These are phyloP conservation scores for Colletotrichum caudatum DNA, from an alignment of 2,329 filamentous ascomycete genomes.

Conservation along the genomic window DNA sequence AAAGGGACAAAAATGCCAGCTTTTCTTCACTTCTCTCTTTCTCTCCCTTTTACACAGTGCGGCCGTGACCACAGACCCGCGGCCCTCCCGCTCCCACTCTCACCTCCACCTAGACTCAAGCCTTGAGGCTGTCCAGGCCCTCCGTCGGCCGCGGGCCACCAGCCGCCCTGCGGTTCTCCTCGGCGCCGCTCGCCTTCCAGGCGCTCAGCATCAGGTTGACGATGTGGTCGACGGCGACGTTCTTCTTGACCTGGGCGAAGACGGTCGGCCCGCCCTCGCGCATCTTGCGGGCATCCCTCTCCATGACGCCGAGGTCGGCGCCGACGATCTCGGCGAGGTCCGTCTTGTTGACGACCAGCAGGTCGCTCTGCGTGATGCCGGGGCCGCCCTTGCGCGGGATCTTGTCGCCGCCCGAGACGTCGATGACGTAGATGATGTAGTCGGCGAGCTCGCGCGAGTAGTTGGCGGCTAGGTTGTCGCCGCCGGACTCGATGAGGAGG, in stretches of 20 bases:
- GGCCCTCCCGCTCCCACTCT: slow-evolving; percentile 22
- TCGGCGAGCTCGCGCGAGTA: slow-evolving; percentile 95
- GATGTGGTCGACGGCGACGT: slow-evolving; percentile 86
- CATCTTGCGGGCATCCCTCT: slow-evolving; percentile 93
- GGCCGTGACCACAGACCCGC: not conserved
- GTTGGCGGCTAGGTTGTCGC: slow-evolving; percentile 97
- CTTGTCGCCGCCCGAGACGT: slow-evolving; percentile 96
- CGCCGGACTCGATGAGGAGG: slow-evolving; percentile 93
- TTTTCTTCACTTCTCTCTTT: slow-evolving; percentile 2
- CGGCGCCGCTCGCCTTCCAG: slow-evolving; percentile 91
- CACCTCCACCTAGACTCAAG: slow-evolving; percentile 21
- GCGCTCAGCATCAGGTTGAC: slow-evolving; percentile 89
- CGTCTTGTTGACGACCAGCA: slow-evolving; percentile 97
- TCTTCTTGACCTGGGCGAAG: slow-evolving; percentile 97
- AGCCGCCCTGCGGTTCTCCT: slow-evolving; percentile 64
- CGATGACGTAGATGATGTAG: slow-evolving; percentile 98
- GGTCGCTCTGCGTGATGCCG: slow-evolving; percentile 94
- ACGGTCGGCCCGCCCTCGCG: slow-evolving; percentile 94
- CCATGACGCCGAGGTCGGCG: slow-evolving; percentile 93
- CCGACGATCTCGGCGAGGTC: slow-evolving; percentile 92
- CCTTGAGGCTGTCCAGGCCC: slow-evolving; percentile 62
- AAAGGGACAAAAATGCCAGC: slow-evolving; percentile 4
- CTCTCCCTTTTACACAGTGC: not conserved
- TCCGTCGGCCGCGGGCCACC: slow-evolving; percentile 70
- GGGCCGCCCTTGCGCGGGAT: slow-evolving; percentile 95